Evolutionary conservation across 1,139 yeast species (phyloP).

Genomic region (Candida neerlandica): DNA sequence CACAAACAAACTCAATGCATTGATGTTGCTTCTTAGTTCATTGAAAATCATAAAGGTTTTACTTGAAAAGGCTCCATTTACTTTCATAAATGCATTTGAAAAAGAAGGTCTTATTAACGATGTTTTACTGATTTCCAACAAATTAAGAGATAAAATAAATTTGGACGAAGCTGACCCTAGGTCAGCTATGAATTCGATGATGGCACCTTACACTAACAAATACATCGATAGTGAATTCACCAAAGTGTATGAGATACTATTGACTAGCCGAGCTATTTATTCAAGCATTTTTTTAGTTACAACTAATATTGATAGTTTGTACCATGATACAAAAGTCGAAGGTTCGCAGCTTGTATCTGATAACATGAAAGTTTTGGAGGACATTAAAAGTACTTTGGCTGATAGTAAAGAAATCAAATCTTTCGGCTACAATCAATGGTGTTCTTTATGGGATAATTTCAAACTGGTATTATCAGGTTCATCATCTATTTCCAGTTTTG

Average conservation of each 20-base stretch:
- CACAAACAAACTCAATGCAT: constrained; percentile 24
- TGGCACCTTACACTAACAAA: constrained; percentile 25
- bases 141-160: constrained; percentile 16
- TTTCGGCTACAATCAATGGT: constrained; percentile 43
- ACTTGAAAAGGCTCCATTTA: constrained; percentile 46
- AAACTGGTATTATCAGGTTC: constrained; percentile 28
- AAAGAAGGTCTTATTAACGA: constrained; percentile 75
- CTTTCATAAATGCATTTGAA: constrained; percentile 54
- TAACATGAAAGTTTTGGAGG: constrained; percentile 21
- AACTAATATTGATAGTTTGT: constrained; percentile 23
- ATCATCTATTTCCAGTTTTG: constrained; percentile 65
- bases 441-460: constrained; percentile 48
- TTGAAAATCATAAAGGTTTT: constrained; percentile 32
- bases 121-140: constrained; percentile 28
- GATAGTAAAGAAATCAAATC: constrained; percentile 13
- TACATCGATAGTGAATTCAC: constrained; percentile 38
- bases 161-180: constrained; percentile 12
- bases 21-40: constrained; percentile 53
- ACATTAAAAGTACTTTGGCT: constrained; percentile 19
- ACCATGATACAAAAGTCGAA: constrained; percentile 20
- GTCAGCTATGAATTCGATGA: constrained; percentile 9
- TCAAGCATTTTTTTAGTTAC: constrained; percentile 22
- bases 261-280: constrained; percentile 24
- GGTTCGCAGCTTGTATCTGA: constrained; percentile 18
- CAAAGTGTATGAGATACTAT: constrained; percentile 29